phyloP scores from a whole-genome alignment of 768 basidiomycete genomes.

The Amanita polypyramis region DNA sequence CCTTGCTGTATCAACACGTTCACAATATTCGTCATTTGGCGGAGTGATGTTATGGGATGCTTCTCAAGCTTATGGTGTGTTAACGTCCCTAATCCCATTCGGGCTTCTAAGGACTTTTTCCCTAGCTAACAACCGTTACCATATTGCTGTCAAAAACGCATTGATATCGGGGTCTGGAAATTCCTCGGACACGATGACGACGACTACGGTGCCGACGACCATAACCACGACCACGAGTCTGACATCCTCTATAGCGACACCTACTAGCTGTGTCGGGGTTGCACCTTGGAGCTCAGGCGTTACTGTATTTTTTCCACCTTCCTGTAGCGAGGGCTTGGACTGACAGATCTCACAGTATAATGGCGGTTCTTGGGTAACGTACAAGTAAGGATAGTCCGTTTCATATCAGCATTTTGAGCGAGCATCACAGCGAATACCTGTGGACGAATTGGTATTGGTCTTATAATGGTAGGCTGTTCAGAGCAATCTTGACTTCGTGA shows the following conservation, averaged over 20 bases:
- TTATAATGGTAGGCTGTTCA: constrained; percentile 20
- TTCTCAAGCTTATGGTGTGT: constrained; percentile 26
- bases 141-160: constrained; percentile 30
- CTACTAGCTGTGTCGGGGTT: constrained; percentile 28
- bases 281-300: constrained; percentile 27
- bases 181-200: constrained; percentile 12
- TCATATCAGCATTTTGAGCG: background rate
- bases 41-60: constrained; percentile 37
- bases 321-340: background rate
- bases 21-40: constrained; percentile 43
- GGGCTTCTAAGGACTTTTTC: background rate
- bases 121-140: constrained; percentile 30
- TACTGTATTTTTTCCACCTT: constrained; percentile 22
- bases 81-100: background rate
- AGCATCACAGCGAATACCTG: constrained; percentile 27
- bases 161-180: constrained; percentile 17
- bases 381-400: constrained; percentile 20
- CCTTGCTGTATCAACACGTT: constrained; percentile 28
- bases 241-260: constrained; percentile 9
- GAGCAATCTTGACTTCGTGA: background rate
- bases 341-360: constrained; percentile 23
- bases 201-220: constrained; percentile 9
- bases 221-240: constrained; percentile 5
- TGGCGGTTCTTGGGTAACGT: constrained; percentile 29
- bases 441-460: constrained; percentile 45